Evolutionary conservation across 2,329 filamentous ascomycete species (phyloP).

Genomic region (Trichophyton benhamiae): DNA sequence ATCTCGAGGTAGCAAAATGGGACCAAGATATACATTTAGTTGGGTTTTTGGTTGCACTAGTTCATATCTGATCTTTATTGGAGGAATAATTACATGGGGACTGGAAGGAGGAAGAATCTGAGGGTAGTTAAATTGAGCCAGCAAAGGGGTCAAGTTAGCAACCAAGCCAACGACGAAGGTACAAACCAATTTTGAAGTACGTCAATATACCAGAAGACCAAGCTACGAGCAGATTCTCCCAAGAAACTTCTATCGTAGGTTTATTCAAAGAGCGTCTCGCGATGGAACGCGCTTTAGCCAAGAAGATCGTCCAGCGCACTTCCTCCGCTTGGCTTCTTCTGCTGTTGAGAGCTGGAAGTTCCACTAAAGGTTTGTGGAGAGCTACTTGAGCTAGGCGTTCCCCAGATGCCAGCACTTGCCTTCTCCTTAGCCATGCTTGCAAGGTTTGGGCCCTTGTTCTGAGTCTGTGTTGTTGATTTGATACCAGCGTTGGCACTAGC

Average conservation of each 20-base stretch:
- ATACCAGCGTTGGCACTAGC: constrained; percentile 58
- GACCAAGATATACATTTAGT: background rate
- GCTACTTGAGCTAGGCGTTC: constrained; percentile 49
- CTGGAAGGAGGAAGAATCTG: background rate
- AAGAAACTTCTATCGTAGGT: background rate
- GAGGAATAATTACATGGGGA: background rate
- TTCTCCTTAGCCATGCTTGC: constrained; percentile 97
- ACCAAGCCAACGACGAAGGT: background rate
- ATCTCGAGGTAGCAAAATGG: background rate
- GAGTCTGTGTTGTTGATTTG: constrained; percentile 56
- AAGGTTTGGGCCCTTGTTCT: constrained; percentile 60
- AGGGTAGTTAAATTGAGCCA: background rate
- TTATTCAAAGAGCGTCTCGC: background rate
- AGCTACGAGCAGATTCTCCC: background rate
- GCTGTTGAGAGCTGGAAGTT: constrained; percentile 15
- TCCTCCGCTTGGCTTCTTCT: constrained; percentile 22
- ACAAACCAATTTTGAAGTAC: background rate
- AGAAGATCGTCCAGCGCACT: constrained; percentile 32
- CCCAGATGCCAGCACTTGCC: constrained; percentile 89
- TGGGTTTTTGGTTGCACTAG: no score
- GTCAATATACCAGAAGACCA: background rate
- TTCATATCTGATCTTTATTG: background rate
- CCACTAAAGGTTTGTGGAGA: constrained; percentile 28
- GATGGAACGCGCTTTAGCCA: constrained; percentile 18
- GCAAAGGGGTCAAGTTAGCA: background rate